Conservation (phyloP, 169 alveolate species). For the Cryptosporidium meleagridis region DNA sequence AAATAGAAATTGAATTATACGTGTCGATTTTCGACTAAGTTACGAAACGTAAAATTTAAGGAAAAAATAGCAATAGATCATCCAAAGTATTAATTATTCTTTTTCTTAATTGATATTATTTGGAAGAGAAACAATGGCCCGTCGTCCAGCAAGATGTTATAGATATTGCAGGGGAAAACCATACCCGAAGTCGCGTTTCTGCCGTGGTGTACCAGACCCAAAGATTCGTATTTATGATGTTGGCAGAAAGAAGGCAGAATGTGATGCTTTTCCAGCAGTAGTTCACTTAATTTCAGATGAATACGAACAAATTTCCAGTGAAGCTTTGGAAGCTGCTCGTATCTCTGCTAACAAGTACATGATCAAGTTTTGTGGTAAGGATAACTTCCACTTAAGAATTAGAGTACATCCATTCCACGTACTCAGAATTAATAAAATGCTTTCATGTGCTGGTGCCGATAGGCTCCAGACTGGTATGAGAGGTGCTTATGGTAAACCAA, state of each 20-base stretch:
- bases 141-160: conserved; percentile 99
- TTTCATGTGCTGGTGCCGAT: conserved; percentile 99
- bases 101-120: conserved; percentile 15
- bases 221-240: conserved; percentile 97
- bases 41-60: neutral
- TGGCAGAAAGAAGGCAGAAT: conserved; percentile 97
- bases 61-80: neutral
- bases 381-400: conserved; percentile 97
- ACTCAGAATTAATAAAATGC: conserved; percentile 99
- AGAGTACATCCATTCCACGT: conserved; percentile 99
- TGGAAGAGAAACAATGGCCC: conserved; percentile 91
- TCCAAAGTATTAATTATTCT: neutral
- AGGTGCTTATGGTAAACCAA: conserved; percentile 99
- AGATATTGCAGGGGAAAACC: conserved; percentile 98
- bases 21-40: conserved; percentile 22
- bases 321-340: conserved; percentile 99
- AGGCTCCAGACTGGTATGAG: conserved; percentile 99
- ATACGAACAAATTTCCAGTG: conserved; percentile 97
- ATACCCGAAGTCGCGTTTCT: conserved; percentile 98
- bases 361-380: conserved; percentile 97
- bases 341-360: conserved; percentile 98
- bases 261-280: conserved; percentile 96
- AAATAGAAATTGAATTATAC: neutral
- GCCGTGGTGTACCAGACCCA: conserved; percentile 99
- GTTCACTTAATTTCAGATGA: conserved; percentile 98